phyloP scores from a whole-genome alignment of 1,139 yeast genomes.

The Debaryomyces nepalensis region DNA sequence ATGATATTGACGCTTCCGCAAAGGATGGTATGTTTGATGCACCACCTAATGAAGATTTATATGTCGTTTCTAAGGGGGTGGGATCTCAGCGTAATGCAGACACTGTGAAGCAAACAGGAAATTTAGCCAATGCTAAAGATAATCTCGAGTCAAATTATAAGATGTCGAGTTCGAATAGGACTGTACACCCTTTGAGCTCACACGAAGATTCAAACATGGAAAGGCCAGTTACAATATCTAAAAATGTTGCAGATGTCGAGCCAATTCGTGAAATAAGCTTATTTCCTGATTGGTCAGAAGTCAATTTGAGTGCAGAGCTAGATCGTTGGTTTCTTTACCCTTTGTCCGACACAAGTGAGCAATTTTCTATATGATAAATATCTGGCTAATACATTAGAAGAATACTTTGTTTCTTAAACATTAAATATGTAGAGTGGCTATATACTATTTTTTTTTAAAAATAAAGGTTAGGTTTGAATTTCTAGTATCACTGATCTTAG shows the following conservation, averaged over 20 bases:
- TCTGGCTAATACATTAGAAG: too few species aligned
- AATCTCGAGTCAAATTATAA: constrained; percentile 1
- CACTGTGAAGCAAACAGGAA: neutral
- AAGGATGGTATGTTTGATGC: constrained; percentile 11
- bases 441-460: too few species aligned
- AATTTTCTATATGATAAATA: too few species aligned
- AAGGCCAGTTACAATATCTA: constrained; percentile 12
- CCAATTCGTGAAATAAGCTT: constrained; percentile 12
- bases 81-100: neutral
- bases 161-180: neutral
- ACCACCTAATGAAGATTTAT: constrained; percentile 10
- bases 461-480: too few species aligned
- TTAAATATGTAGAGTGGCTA: too few species aligned
- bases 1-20: constrained; percentile 16
- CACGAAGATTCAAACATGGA: constrained; percentile 4
- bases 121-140: constrained; percentile 1
- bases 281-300: constrained; percentile 9
- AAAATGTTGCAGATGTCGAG: constrained; percentile 13
- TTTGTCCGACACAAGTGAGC: constrained; percentile 16
- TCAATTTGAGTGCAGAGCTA: constrained; percentile 17
- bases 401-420: too few species aligned
- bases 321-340: constrained; percentile 20
- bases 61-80: constrained; percentile 4
- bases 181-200: neutral
- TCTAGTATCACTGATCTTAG: too few species aligned